Percentiles rank a stretch among this genome's conserved stretches.
Evolutionary conservation across 2,329 filamentous ascomycete species (phyloP).

Genomic region (Cercospora citrullina): DNA sequence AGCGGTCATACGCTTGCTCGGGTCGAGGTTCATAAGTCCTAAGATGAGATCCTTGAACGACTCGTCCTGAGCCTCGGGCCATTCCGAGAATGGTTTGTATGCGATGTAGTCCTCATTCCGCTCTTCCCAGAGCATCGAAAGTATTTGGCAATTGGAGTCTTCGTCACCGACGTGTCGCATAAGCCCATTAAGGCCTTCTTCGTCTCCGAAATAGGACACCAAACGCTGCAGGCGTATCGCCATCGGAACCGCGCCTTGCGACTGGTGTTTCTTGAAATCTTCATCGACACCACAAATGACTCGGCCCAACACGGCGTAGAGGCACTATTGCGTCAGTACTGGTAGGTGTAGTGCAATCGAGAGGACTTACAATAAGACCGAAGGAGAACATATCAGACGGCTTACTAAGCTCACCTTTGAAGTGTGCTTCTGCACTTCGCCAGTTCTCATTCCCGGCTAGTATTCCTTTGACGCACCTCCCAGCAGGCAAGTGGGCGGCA

Average conservation of each 20-base stretch:
- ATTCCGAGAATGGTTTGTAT: conserved; percentile 7
- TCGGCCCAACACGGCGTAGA: conserved; percentile 27
- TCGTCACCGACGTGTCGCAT: conserved; percentile 40
- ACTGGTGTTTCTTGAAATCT: conserved; percentile 31
- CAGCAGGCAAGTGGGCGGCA: conserved; percentile 40
- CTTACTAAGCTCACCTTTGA: conserved; percentile 35
- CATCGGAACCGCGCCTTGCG: conserved; percentile 30
- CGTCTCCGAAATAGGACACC: conserved; percentile 37
- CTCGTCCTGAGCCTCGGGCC: not conserved
- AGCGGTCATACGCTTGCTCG: conserved; percentile 7
- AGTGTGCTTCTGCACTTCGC: conserved; percentile 38
- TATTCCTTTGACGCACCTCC: conserved; percentile 35
- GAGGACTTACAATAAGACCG: conserved; percentile 29
- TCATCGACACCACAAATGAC: conserved; percentile 35
- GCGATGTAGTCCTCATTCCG: conserved; percentile 4
- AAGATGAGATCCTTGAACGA: conserved; percentile 5
- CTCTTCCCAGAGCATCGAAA: conserved; percentile 26
- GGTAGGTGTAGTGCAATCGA: not conserved
- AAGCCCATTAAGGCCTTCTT: conserved; percentile 34
- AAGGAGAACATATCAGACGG: conserved; percentile 38
- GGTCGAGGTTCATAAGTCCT: conserved; percentile 11
- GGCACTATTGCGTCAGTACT: conserved; percentile 7
- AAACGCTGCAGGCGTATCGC: conserved; percentile 36
- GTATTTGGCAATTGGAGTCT: conserved; percentile 35
- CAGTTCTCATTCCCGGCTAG: conserved; percentile 38